These are phyloP conservation scores for Lasiosphaeria ovina DNA, from an alignment of 495 filamentous ascomycete species.

Conservation along the genomic window DNA sequence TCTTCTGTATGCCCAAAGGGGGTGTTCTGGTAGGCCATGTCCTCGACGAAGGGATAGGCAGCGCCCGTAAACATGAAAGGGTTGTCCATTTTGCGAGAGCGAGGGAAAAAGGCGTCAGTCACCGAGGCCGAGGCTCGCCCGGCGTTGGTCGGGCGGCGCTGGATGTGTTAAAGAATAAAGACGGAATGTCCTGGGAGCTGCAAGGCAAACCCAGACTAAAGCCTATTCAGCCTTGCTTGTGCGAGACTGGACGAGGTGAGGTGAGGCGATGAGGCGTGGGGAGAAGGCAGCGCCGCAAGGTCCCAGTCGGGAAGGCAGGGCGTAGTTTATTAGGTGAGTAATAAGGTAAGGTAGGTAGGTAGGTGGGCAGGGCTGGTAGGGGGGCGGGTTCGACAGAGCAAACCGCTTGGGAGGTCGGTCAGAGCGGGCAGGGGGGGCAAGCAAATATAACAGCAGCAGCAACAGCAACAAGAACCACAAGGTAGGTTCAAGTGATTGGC, in stretches of 20 bases:
- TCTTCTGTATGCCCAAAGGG: constrained; percentile 10
- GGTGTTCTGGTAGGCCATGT: constrained; percentile 11
- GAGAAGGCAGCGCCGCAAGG: neutral
- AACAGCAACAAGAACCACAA: too few species aligned
- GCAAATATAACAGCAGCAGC: constrained; percentile 1
- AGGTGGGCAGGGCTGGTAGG: neutral
- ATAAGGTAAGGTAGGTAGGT: too few species aligned
- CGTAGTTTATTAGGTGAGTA: neutral
- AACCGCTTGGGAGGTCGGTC: neutral
- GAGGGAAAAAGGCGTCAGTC: neutral
- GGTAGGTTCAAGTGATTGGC: neutral
- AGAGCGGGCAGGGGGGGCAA: neutral
- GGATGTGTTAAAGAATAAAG: neutral
- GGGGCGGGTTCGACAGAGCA: neutral
- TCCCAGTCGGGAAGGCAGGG: constrained; percentile 1
- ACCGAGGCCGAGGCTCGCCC: neutral
- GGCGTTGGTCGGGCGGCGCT: neutral
- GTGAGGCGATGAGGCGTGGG: neutral
- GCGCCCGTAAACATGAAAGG: constrained; percentile 1
- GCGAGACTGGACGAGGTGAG: neutral
- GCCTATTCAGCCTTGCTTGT: constrained; percentile 1
- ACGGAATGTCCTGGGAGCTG: neutral
- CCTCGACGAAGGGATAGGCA: constrained; percentile 9
- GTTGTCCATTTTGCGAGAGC: constrained; percentile 9
- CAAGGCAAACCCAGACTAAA: neutral